A percentile compares a stretch with the other conserved stretches of the same genome.
These are phyloP conservation scores for Trichoderma koningii DNA, from an alignment of 2,329 filamentous ascomycete species.

Conservation along the genomic window DNA sequence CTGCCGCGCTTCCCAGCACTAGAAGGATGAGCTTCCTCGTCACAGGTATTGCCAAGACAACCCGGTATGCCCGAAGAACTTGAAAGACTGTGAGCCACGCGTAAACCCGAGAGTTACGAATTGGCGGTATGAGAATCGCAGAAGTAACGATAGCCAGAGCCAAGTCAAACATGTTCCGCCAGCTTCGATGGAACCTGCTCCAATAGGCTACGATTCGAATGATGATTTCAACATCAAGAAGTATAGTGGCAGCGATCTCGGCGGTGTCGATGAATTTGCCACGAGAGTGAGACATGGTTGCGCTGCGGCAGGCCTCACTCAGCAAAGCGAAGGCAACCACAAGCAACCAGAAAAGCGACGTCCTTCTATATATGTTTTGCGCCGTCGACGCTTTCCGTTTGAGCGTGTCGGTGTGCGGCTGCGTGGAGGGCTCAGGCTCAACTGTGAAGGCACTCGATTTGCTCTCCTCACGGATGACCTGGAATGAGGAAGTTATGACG, in stretches of 20 bases:
- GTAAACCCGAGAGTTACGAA: conserved; percentile 74
- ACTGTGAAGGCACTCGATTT: conserved; percentile 89
- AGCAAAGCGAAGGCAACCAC: conserved; percentile 81
- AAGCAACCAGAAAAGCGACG: conserved; percentile 73
- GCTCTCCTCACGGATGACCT: conserved; percentile 96
- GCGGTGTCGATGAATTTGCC: conserved; percentile 67
- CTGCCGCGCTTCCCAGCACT: conserved; percentile 86
- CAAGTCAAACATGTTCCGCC: conserved; percentile 79
- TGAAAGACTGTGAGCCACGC: conserved; percentile 92
- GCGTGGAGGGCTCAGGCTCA: conserved; percentile 56
- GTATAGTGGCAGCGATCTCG: conserved; percentile 74
- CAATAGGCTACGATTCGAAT: conserved; percentile 78
- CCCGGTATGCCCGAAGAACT: conserved; percentile 85
- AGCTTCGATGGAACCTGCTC: conserved; percentile 73
- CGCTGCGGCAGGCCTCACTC: conserved; percentile 74
- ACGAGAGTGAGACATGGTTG: conserved; percentile 67
- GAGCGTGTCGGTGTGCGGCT: conserved; percentile 44
- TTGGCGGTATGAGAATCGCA: conserved; percentile 81
- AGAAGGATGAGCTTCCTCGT: conserved; percentile 84
- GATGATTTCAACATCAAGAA: conserved; percentile 80
- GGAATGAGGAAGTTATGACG: conserved; percentile 97
- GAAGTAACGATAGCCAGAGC: conserved; percentile 77
- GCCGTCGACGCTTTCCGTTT: conserved; percentile 49
- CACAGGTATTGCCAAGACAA: conserved; percentile 85
- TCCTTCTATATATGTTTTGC: conserved; percentile 74